phyloP scores from a whole-genome alignment of 768 basidiomycete genomes.

The Trametes cingulata region DNA sequence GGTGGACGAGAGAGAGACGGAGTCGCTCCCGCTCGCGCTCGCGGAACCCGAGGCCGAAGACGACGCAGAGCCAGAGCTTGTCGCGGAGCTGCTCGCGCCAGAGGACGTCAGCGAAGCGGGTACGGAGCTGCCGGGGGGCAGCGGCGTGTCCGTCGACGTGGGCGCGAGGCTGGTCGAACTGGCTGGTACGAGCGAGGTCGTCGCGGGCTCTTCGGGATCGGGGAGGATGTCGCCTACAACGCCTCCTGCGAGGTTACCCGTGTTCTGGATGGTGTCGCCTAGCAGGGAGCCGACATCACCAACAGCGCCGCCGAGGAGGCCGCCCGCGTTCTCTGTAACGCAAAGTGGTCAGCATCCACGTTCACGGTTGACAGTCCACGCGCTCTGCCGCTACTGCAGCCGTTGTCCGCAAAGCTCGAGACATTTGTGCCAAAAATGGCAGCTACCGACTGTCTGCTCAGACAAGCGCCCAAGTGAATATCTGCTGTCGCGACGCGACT shows the following conservation, averaged over 20 bases:
- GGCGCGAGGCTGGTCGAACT: conserved; percentile 18
- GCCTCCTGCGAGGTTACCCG: background rate
- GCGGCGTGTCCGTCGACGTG: background rate
- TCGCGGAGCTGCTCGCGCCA: background rate
- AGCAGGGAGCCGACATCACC: background rate
- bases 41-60: conserved; percentile 12
- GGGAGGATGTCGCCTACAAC: background rate
- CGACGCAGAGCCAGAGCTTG: background rate
- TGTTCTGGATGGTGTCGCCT: background rate
- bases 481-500: background rate
- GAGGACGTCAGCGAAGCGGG: background rate
- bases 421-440: background rate
- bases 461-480: background rate
- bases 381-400: no score
- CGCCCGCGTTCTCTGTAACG: background rate
- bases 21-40: conserved; percentile 1
- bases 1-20: background rate
- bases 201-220: background rate
- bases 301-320: background rate
- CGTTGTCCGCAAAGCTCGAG: no score
- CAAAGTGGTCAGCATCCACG: background rate
- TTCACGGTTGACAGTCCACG: no score
- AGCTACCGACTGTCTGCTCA: background rate
- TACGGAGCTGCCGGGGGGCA: background rate
- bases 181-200: conserved; percentile 15